A percentile compares a stretch with the other conserved stretches of the same genome.
phyloP scores from a whole-genome alignment of 2,329 filamentous ascomycete species.

The Calonectria crousiana region DNA sequence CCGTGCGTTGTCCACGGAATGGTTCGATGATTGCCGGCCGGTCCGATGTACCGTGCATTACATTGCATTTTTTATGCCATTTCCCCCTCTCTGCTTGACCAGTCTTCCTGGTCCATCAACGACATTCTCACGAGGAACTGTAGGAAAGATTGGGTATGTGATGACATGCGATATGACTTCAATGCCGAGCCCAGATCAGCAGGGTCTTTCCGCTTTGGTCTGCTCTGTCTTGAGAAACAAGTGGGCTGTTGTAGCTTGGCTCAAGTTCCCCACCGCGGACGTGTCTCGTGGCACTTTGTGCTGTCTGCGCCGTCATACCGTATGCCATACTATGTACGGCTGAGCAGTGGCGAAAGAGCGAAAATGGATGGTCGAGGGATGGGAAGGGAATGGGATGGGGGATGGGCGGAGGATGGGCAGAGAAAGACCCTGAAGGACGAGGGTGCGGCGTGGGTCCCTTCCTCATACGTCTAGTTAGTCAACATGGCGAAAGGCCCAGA shows the following conservation, averaged over 20 bases:
- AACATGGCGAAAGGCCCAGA: constrained; percentile 23
- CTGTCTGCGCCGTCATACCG: constrained; percentile 19
- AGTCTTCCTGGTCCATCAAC: not conserved
- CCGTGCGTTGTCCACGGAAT: constrained; percentile 19
- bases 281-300: constrained; percentile 11
- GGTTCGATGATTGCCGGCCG: constrained; percentile 16
- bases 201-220: constrained; percentile 39
- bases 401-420: constrained; percentile 16
- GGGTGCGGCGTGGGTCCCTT: constrained; percentile 12
- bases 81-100: not conserved
- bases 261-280: not conserved
- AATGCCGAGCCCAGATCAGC: constrained; percentile 40
- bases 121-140: not conserved
- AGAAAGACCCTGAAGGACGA: constrained; percentile 41
- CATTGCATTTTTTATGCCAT: not conserved
- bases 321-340: not conserved
- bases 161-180: constrained; percentile 32
- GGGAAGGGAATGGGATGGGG: not conserved
- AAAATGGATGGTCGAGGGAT: not conserved
- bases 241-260: constrained; percentile 5
- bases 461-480: not conserved
- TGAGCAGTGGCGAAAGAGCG: constrained; percentile 10
- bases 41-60: not conserved
- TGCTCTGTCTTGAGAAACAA: constrained; percentile 14
- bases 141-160: not conserved